Conservation (phyloP, 495 filamentous ascomycete species). For the Penicillium angulare region DNA sequence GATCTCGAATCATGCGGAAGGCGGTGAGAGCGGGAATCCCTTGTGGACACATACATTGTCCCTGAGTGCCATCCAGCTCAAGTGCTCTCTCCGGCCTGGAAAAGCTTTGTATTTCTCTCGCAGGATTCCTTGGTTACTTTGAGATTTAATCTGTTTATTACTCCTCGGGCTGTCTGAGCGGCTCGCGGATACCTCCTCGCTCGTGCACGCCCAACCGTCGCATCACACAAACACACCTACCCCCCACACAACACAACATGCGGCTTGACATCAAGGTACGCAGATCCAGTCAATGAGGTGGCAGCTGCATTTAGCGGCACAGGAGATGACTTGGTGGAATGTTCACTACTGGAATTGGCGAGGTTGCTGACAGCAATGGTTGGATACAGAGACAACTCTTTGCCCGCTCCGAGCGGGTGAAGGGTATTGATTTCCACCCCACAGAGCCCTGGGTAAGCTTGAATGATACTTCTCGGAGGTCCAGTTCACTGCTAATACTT, state of each 20-base stretch:
- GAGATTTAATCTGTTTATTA: conserved; percentile 15
- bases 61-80: conserved; percentile 27
- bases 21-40: conserved; percentile 49
- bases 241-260: conserved; percentile 72
- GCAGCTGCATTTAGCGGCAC: background rate
- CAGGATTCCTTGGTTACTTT: conserved; percentile 12
- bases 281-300: conserved; percentile 19
- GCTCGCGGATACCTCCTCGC: conserved; percentile 39
- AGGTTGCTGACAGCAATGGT: conserved; percentile 18
- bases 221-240: conserved; percentile 36
- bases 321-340: conserved; percentile 21
- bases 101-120: conserved; percentile 17
- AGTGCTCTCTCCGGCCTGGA: conserved; percentile 15
- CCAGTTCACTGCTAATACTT: conserved; percentile 25
- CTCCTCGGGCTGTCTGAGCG: conserved; percentile 37
- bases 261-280: conserved; percentile 89
- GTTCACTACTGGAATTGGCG: conserved; percentile 11
- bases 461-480: background rate
- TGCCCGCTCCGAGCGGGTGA: conserved; percentile 86
- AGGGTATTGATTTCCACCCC: conserved; percentile 96
- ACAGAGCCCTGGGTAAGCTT: conserved; percentile 81
- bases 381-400: conserved; percentile 69
- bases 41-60: conserved; percentile 51
- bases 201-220: conserved; percentile 38
- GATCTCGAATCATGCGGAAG: conserved; percentile 24